Conservation (phyloP, 805 yeast species). For the Metschnikowia arizonensis region DNA sequence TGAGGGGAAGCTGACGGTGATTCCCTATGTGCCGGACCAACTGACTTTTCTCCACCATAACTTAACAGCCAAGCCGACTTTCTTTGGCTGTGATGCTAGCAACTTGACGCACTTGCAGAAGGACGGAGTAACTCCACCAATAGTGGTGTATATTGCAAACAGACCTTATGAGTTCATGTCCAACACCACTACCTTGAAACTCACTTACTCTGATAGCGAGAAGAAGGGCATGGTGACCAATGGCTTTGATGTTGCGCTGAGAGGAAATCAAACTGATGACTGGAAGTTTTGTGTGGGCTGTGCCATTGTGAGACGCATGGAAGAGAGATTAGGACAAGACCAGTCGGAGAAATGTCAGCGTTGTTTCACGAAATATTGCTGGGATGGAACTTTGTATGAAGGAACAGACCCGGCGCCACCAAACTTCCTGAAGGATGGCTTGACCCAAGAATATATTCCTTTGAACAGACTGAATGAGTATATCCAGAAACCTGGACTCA, state of each 20-base stretch:
- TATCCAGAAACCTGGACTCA: conserved; percentile 1
- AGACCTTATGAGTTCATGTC: conserved; percentile 59
- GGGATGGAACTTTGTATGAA: conserved; percentile 23
- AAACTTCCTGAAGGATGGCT: conserved; percentile 28
- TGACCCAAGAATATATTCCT: conserved; percentile 24
- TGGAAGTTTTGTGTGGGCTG: conserved; percentile 29
- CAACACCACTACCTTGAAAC: conserved; percentile 69
- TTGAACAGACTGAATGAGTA: conserved; percentile 13
- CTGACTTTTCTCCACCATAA: conserved; percentile 56
- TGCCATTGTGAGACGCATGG: conserved; percentile 27
- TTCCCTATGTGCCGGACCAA: conserved; percentile 77
- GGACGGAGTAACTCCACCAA: conserved; percentile 53
- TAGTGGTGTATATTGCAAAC: conserved; percentile 76
- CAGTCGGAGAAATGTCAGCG: conserved; percentile 25
- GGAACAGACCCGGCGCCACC: conserved; percentile 20
- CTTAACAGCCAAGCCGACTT: conserved; percentile 65
- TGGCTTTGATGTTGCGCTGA: conserved; percentile 66
- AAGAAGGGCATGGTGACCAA: conserved; percentile 59
- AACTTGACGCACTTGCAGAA: conserved; percentile 54
- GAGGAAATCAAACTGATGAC: conserved; percentile 10
- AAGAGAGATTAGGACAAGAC: conserved; percentile 21
- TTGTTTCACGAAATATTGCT: conserved; percentile 26
- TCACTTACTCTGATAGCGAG: conserved; percentile 57
- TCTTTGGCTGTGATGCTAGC: conserved; percentile 75
- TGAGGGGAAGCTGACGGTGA: conserved; percentile 56